Evolutionary conservation across 2,329 filamentous ascomycete genomes (phyloP).

Genomic region (Aspergillus fumigatus): DNA sequence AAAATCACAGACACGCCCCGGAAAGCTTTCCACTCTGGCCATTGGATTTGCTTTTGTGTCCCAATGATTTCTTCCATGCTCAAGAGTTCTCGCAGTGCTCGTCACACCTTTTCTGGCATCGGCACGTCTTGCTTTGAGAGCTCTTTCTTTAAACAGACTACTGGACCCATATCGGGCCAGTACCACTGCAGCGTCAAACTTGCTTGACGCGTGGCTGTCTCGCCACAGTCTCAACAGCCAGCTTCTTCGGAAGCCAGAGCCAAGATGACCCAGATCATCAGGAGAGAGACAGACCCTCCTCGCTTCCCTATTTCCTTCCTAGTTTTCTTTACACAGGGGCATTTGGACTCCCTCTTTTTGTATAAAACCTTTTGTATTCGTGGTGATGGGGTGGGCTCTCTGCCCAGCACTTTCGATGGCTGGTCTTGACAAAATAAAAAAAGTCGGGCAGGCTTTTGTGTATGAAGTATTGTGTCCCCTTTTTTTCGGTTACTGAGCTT

Average conservation of each 20-base stretch:
- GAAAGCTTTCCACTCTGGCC: constrained; percentile 1
- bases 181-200: background rate
- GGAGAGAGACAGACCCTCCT: background rate
- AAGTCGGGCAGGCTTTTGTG: background rate
- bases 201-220: background rate
- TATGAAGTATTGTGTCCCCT: background rate
- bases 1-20: constrained; percentile 9
- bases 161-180: background rate
- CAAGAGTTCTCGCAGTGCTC: background rate
- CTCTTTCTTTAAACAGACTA: background rate
- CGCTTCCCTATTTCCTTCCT: background rate
- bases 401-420: background rate
- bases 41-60: constrained; percentile 5
- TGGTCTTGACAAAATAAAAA: background rate
- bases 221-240: background rate
- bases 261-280: background rate
- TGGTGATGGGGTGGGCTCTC: background rate
- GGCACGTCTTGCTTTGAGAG: background rate
- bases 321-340: background rate
- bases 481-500: background rate
- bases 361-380: background rate
- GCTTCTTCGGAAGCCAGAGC: background rate
- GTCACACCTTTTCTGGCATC: background rate
- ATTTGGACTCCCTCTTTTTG: background rate
- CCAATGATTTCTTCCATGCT: background rate